Evolutionary conservation across 2,329 filamentous ascomycete genomes (phyloP).

Genomic region (Colletotrichum incanum): DNA sequence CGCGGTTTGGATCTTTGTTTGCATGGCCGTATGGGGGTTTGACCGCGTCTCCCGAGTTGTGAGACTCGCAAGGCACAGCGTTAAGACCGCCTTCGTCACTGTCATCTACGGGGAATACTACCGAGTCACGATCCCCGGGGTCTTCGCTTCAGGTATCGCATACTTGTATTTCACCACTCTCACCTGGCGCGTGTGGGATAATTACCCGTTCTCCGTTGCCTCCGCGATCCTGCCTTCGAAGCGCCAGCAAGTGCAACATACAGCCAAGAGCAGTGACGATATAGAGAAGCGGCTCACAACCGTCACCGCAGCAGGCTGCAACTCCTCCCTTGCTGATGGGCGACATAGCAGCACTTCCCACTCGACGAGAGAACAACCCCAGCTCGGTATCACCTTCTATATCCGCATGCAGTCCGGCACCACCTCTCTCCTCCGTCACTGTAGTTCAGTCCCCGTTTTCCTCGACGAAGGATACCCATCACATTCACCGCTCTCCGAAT

Average conservation of each 20-base stretch:
- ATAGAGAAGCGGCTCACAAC: not conserved
- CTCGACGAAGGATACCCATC: conserved; percentile 51
- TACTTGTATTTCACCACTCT: conserved; percentile 55
- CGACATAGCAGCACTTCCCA: not conserved
- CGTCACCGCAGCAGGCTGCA: not conserved
- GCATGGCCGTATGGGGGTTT: conserved; percentile 49
- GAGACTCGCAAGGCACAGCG: conserved; percentile 47
- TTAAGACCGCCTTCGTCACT: conserved; percentile 46
- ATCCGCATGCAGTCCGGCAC: not conserved
- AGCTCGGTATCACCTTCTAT: not conserved
- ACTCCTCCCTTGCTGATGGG: not conserved
- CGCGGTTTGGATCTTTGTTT: conserved; percentile 57
- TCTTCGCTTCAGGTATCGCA: conserved; percentile 47
- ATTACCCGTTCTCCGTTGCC: conserved; percentile 55
- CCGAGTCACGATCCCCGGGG: conserved; percentile 49
- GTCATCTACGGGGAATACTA: conserved; percentile 51
- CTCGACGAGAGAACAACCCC: not conserved
- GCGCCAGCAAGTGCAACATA: no score
- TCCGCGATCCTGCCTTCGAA: not conserved
- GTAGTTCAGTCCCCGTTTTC: conserved; percentile 46
- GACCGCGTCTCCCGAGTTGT: conserved; percentile 50
- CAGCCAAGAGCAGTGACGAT: not conserved
- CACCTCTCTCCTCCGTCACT: conserved; percentile 41
- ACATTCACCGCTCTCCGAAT: conserved; percentile 41
- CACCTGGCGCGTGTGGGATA: conserved; percentile 55